Percentiles rank a stretch among this genome's conserved stretches.
phyloP scores from a whole-genome alignment of 2,329 filamentous ascomycete species.

The Ophiostoma piceae region DNA sequence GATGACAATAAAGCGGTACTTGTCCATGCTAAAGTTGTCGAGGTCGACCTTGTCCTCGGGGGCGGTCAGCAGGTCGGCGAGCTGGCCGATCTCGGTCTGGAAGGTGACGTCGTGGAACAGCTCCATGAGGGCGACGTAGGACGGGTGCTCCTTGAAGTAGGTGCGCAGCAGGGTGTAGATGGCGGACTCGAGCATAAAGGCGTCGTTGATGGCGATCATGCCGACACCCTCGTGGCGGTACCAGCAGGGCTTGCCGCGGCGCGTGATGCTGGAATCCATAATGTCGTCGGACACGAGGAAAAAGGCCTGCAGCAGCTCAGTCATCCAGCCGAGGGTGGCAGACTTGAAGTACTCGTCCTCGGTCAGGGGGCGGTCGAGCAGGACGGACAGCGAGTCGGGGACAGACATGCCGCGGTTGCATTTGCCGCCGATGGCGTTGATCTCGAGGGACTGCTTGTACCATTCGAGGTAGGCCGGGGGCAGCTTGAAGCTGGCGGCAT shows the following conservation, averaged over 20 bases:
- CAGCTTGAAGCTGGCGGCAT: constrained; percentile 76
- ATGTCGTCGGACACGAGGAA: constrained; percentile 99
- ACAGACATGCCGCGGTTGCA: constrained; percentile 99
- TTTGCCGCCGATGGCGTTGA: constrained; percentile 90
- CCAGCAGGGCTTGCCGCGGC: constrained; percentile 93
- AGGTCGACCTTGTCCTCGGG: constrained; percentile 91
- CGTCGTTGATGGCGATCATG: constrained; percentile 97
- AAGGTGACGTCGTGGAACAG: constrained; percentile 92
- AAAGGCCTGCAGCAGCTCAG: constrained; percentile 96
- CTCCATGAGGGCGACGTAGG: constrained; percentile 88
- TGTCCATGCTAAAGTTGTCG: constrained; percentile 89
- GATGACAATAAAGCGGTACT: constrained; percentile 97
- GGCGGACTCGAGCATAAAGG: constrained; percentile 85
- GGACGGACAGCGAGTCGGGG: constrained; percentile 78
- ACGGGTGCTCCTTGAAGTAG: constrained; percentile 80
- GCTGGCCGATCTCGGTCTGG: constrained; percentile 93
- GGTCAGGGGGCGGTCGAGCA: constrained; percentile 65
- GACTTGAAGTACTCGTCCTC: constrained; percentile 83
- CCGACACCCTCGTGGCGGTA: constrained; percentile 85
- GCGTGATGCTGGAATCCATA: constrained; percentile 94
- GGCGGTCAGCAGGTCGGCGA: constrained; percentile 90
- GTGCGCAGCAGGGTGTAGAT: constrained; percentile 93
- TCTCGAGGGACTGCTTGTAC: constrained; percentile 82
- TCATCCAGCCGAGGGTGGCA: constrained; percentile 90
- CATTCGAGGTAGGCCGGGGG: constrained; percentile 76